Conservation (phyloP, 495 filamentous ascomycete species). For the Xylaria nigripes region DNA sequence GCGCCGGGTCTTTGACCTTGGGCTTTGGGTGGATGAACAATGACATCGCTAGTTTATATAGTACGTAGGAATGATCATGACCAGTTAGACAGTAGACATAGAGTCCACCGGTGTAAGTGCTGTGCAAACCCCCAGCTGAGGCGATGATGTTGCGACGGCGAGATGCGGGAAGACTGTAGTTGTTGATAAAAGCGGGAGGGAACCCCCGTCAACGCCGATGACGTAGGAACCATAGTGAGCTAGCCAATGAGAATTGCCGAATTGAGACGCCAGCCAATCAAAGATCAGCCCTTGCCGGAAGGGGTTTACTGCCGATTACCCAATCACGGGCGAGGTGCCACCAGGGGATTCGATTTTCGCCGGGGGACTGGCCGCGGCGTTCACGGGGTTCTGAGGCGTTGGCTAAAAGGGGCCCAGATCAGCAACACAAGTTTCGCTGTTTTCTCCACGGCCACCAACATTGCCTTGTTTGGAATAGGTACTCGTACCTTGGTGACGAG, state of each 20-base stretch:
- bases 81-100: not conserved
- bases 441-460: too few relatives aligned
- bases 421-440: too few relatives aligned
- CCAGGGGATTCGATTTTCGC: too few relatives aligned
- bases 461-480: too few relatives aligned
- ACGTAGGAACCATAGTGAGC: slow-evolving; percentile 3
- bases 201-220: slow-evolving; percentile 2
- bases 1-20: slow-evolving; percentile 26
- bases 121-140: not conserved
- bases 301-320: too few relatives aligned
- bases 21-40: slow-evolving; percentile 37
- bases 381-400: not conserved
- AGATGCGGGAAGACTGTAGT: not conserved
- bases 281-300: not conserved
- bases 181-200: not conserved
- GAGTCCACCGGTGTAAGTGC: not conserved
- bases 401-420: not conserved
- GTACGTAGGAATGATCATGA: not conserved
- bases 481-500: not conserved
- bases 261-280: slow-evolving; percentile 1
- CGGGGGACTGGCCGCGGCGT: not conserved
- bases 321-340: too few relatives aligned
- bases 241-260: slow-evolving; percentile 1
- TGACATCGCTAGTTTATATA: slow-evolving; percentile 32
- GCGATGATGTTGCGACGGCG: not conserved